These are phyloP conservation scores for Paecilomyces formosus DNA, from an alignment of 2,329 filamentous ascomycete species.

Conservation along the genomic window DNA sequence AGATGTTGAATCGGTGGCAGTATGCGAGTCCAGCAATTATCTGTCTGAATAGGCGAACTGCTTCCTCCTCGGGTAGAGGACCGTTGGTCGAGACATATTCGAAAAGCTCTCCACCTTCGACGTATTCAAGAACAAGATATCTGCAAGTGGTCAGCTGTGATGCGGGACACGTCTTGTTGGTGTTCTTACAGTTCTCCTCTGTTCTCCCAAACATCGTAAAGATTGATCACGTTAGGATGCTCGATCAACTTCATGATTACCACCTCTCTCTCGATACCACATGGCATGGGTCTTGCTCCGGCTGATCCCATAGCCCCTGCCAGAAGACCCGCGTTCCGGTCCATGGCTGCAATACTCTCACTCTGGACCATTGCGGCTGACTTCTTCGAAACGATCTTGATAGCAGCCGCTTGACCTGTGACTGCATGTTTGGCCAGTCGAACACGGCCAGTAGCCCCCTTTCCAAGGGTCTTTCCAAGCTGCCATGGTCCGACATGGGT, in stretches of 20 bases:
- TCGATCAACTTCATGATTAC: slow-evolving; percentile 95
- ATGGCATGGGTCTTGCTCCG: slow-evolving; percentile 66
- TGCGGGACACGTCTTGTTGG: too few species aligned
- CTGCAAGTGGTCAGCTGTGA: slow-evolving; percentile 43
- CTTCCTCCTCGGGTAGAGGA: slow-evolving; percentile 69
- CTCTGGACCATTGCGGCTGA: slow-evolving; percentile 74
- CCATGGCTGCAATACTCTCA: slow-evolving; percentile 75
- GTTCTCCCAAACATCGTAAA: slow-evolving; percentile 98
- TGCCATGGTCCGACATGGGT: slow-evolving; percentile 91
- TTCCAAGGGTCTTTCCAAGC: slow-evolving; percentile 78
- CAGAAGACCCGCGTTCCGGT: slow-evolving; percentile 57
- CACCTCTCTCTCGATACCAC: slow-evolving; percentile 88
- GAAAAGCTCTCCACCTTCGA: slow-evolving; percentile 78
- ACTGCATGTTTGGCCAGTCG: slow-evolving; percentile 72
- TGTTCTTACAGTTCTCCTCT: slow-evolving; percentile 74
- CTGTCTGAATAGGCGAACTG: slow-evolving; percentile 81
- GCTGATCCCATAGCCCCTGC: slow-evolving; percentile 38
- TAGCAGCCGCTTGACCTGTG: slow-evolving; percentile 75
- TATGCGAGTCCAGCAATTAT: slow-evolving; percentile 88
- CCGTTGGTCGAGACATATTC: slow-evolving; percentile 71
- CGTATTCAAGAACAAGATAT: slow-evolving; percentile 90
- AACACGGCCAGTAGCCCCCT: slow-evolving; percentile 83
- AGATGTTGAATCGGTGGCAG: slow-evolving; percentile 90
- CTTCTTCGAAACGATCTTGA: slow-evolving; percentile 89
- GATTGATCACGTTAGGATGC: slow-evolving; percentile 86